These are phyloP conservation scores for Pichia ethanolica DNA, from an alignment of 805 yeast species.

Conservation along the genomic window DNA sequence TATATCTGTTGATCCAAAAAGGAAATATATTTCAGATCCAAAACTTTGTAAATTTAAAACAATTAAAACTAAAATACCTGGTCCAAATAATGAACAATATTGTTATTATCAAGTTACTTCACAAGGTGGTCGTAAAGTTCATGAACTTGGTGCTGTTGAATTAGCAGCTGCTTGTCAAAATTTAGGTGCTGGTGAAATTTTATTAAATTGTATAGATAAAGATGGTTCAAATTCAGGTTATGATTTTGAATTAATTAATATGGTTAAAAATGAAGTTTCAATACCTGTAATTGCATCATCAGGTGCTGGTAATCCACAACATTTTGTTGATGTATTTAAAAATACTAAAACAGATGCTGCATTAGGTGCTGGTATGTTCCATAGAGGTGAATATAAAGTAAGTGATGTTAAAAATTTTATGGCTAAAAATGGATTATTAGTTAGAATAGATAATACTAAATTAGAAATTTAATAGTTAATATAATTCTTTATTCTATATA, in stretches of 20 bases:
- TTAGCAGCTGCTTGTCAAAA: constrained; percentile 83
- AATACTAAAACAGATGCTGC: constrained; percentile 91
- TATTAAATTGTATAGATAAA: constrained; percentile 90
- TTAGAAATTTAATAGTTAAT: neutral
- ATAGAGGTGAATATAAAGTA: constrained; percentile 88
- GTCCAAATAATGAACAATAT: constrained; percentile 83
- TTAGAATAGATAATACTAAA: constrained; percentile 51
- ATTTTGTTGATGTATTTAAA: constrained; percentile 80
- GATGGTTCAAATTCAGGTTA: constrained; percentile 96
- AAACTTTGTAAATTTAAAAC: constrained; percentile 52
- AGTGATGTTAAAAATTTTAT: constrained; percentile 70
- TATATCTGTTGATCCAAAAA: constrained; percentile 94
- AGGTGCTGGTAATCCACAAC: constrained; percentile 93
- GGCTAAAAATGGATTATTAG: constrained; percentile 53
- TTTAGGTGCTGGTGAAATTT: constrained; percentile 93
- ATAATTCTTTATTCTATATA: neutral
- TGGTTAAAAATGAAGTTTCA: constrained; percentile 64
- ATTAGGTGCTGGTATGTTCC: constrained; percentile 97
- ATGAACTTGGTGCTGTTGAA: constrained; percentile 88
- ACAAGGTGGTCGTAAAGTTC: constrained; percentile 88
- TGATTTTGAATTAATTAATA: constrained; percentile 77
- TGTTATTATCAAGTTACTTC: constrained; percentile 95
- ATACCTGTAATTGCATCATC: constrained; percentile 97
- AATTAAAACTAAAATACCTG: constrained; percentile 56
- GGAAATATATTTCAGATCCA: constrained; percentile 67